Conservation (phyloP, 768 basidiomycete genomes). For the Saitozyma podzolica region DNA sequence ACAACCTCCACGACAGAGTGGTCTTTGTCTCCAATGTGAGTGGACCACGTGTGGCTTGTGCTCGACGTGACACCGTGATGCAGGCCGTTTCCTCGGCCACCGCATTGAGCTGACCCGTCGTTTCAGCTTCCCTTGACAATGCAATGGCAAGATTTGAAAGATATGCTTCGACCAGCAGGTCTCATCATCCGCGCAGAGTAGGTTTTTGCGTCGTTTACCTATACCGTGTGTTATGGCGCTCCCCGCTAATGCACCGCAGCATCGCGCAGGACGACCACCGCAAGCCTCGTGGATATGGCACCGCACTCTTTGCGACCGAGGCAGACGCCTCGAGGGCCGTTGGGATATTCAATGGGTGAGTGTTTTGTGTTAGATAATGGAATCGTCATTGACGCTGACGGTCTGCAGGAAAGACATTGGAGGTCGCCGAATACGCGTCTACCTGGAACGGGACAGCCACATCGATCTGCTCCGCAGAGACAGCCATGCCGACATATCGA, state of each 20-base stretch:
- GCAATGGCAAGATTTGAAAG: conserved; percentile 94
- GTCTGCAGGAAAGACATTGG: conserved; percentile 75
- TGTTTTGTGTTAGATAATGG: conserved; percentile 13
- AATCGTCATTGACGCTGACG: conserved; percentile 9
- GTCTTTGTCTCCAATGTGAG: conserved; percentile 46
- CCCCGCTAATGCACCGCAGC: conserved; percentile 5
- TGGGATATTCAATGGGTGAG: conserved; percentile 85
- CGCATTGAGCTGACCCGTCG: too few species aligned
- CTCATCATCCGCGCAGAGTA: conserved; percentile 74
- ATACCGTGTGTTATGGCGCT: not conserved
- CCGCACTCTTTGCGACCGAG: conserved; percentile 80
- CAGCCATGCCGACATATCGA: too few species aligned
- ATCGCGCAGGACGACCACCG: conserved; percentile 75
- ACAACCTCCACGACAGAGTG: conserved; percentile 39
- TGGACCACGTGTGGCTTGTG: not conserved
- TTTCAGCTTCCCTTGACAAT: conserved; percentile 50
- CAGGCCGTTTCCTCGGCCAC: not conserved
- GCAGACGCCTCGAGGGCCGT: conserved; percentile 81
- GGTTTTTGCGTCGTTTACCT: conserved; percentile 1
- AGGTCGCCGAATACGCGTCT: conserved; percentile 82
- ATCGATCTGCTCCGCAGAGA: conserved; percentile 3
- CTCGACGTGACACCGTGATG: not conserved
- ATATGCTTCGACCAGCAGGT: conserved; percentile 87
- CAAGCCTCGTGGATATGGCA: conserved; percentile 88
- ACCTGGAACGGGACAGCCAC: conserved; percentile 64